Conservation (phyloP, 2,329 filamentous ascomycete genomes). For the Alternaria sp. region DNA sequence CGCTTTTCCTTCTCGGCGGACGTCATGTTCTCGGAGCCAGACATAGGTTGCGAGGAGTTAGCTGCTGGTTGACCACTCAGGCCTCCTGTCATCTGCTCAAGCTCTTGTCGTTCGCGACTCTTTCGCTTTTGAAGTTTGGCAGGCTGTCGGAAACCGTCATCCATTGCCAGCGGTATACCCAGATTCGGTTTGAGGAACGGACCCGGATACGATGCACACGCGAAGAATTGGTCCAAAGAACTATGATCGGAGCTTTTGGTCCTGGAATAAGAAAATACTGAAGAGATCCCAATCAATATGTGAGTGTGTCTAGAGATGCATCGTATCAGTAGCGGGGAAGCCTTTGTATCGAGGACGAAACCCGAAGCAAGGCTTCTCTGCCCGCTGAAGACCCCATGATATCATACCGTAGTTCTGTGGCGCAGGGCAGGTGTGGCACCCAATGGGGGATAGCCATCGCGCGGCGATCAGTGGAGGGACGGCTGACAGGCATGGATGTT, state of each 20-base stretch:
- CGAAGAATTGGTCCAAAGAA: not conserved
- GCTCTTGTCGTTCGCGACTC: slow-evolving; percentile 41
- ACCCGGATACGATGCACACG: not conserved
- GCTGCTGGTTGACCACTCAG: slow-evolving; percentile 24
- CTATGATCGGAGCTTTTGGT: not conserved
- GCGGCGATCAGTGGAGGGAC: slow-evolving; percentile 24
- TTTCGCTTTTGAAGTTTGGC: slow-evolving; percentile 46
- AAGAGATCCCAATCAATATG: not conserved
- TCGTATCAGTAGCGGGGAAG: slow-evolving; percentile 5
- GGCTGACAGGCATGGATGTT: slow-evolving; percentile 30
- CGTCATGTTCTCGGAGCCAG: slow-evolving; percentile 27
- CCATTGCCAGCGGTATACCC: slow-evolving; percentile 20
- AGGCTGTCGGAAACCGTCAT: slow-evolving; percentile 32
- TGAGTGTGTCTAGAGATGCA: slow-evolving; percentile 6
- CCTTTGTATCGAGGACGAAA: slow-evolving; percentile 12
- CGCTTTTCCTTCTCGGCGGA: slow-evolving; percentile 45
- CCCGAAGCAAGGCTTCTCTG: slow-evolving; percentile 19
- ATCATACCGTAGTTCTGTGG: slow-evolving; percentile 35
- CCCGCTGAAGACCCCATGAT: slow-evolving; percentile 29
- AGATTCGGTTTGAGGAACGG: not conserved
- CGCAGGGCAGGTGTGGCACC: slow-evolving; percentile 32
- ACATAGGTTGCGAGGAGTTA: slow-evolving; percentile 29
- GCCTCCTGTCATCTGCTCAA: slow-evolving; percentile 32
- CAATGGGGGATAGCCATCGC: slow-evolving; percentile 19
- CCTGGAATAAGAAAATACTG: not conserved